Conservation (phyloP, 2,329 filamentous ascomycete species). For the Tolypocladium inflatum region DNA sequence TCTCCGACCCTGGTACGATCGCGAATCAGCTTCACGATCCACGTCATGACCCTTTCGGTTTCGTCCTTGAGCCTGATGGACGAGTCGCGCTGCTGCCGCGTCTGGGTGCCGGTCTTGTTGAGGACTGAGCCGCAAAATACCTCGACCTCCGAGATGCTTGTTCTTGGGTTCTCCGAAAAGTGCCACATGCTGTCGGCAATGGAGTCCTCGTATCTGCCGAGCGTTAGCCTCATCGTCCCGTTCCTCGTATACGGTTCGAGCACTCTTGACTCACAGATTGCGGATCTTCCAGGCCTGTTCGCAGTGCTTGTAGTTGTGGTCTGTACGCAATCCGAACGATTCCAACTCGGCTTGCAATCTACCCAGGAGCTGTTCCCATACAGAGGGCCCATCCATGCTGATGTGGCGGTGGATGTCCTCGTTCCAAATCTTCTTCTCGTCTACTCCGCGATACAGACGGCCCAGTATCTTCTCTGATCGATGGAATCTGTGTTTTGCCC, state of each 20-base stretch:
- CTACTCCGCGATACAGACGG: slow-evolving; percentile 59
- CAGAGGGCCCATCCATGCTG: slow-evolving; percentile 16
- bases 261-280: slow-evolving; percentile 31
- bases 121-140: slow-evolving; percentile 48
- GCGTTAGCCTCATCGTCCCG: slow-evolving; percentile 1
- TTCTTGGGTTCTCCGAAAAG: slow-evolving; percentile 34
- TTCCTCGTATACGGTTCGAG: no score
- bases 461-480: slow-evolving; percentile 60
- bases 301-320: slow-evolving; percentile 23
- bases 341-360: slow-evolving; percentile 11
- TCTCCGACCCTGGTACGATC: background rate
- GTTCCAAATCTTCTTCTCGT: slow-evolving; percentile 59
- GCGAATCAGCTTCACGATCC: slow-evolving; percentile 25
- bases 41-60: slow-evolving; percentile 35
- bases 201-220: slow-evolving; percentile 33
- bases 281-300: slow-evolving; percentile 34
- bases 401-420: slow-evolving; percentile 31
- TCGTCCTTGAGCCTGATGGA: slow-evolving; percentile 43
- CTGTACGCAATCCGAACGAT: slow-evolving; percentile 6
- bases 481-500: slow-evolving; percentile 48
- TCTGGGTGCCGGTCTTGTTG: slow-evolving; percentile 39
- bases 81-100: slow-evolving; percentile 38
- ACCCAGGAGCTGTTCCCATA: slow-evolving; percentile 34
- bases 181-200: slow-evolving; percentile 31
- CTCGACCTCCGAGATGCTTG: slow-evolving; percentile 38